Percentiles rank a stretch among this genome's conserved stretches.
Evolutionary conservation across 352 stramenopile genomes (phyloP).

Genomic region (Phytophthora nicotianae): DNA sequence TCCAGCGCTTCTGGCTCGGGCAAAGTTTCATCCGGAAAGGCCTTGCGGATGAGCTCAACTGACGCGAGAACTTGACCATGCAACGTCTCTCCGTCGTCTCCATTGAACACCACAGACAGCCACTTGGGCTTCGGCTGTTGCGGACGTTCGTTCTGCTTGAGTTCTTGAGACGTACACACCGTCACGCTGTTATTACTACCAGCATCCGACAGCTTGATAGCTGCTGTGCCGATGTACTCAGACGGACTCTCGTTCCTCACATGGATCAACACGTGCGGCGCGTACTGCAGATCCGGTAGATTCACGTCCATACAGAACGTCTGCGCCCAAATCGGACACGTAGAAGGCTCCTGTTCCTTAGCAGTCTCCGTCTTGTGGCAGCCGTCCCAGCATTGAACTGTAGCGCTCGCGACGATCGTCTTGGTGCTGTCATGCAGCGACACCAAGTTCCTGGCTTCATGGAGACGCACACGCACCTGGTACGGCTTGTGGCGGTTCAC

Average conservation of each 20-base stretch:
- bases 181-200: slow-evolving; percentile 32
- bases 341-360: slow-evolving; percentile 29
- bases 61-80: slow-evolving; percentile 65
- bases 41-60: slow-evolving; percentile 65
- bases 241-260: slow-evolving; percentile 51
- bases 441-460: slow-evolving; percentile 52
- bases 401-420: slow-evolving; percentile 55
- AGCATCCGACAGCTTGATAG: slow-evolving; percentile 29
- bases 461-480: slow-evolving; percentile 76
- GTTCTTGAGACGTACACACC: slow-evolving; percentile 50
- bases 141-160: slow-evolving; percentile 57
- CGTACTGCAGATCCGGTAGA: slow-evolving; percentile 56
- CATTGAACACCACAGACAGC: slow-evolving; percentile 56
- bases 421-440: slow-evolving; percentile 37
- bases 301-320: slow-evolving; percentile 78
- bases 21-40: slow-evolving; percentile 58
- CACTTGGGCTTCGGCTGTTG: slow-evolving; percentile 51
- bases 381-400: slow-evolving; percentile 66
- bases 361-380: slow-evolving; percentile 40
- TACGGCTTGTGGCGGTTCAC: slow-evolving; percentile 69
- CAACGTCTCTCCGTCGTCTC: slow-evolving; percentile 43
- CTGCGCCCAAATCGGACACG: slow-evolving; percentile 52
- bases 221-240: slow-evolving; percentile 51
- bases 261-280: slow-evolving; percentile 67
- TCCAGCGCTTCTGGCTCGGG: slow-evolving; percentile 45